Base-by-base conservation (phyloP, 192 early-diverging fungal genomes). In the Backusella tarrabulga region DNA sequence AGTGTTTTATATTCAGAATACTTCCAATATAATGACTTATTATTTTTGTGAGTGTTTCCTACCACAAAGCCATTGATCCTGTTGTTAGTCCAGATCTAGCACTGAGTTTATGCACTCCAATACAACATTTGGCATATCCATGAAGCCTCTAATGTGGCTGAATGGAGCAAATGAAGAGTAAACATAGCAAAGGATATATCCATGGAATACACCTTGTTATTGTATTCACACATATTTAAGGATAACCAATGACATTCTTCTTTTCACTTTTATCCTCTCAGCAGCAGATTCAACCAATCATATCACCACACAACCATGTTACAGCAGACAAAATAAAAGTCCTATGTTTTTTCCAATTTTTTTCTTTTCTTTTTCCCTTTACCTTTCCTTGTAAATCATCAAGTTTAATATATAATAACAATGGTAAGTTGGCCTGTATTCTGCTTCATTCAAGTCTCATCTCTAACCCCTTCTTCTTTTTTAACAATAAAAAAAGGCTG, bases 361-460 rank as follows among this genome's bases (percentile, higher is more conserved):
- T 26, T 63, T 63, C 6, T 29, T 63, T 63, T 56, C 54, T 56
- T 29, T 63, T 29, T 12, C 11, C 11, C 23, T 63, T 63, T 63
- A 29, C 56, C 26, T 63, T 56, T 56, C 46, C 46, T 50, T 44
- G 42, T 56, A 56, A 26, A 23, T 63, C 56, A 63, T 63, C 56
- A 63, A 63, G 26, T 63, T 63, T 63, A 63, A 63, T 26, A 63
- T 63, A 63, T 63, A 63, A 44, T 44, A 17, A 63, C 23, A 63
- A 63, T 63, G 56, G 56, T 63, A 63, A 29, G 56, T 26, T 63
- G 56, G 26, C 11, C 2, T 9, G n/a, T 56, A 21, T 56, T 26
- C 54, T 23, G 19, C 9, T 7, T 26, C 23, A 9, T 26, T 56
- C 7, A 3, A 21, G 21, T 21, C 19, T 56, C 54, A 17, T 44